Evolutionary conservation across 2,329 filamentous ascomycete genomes (phyloP).

Genomic region (Chrysoporthe cubensis): DNA sequence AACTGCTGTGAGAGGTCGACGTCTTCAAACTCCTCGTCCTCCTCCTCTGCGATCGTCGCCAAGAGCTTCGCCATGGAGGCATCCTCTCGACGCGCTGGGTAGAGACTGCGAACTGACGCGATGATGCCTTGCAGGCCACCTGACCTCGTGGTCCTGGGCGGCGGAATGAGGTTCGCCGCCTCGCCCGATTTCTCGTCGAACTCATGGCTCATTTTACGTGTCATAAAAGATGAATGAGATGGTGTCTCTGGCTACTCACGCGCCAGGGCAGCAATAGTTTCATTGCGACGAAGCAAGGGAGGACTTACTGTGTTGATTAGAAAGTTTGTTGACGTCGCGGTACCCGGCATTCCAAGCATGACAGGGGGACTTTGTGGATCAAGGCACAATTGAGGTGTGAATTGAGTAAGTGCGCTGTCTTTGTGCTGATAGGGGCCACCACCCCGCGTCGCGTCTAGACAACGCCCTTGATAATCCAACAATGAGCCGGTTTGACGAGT

Average conservation of each 20-base stretch:
- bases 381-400: constrained; percentile 10
- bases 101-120: background rate
- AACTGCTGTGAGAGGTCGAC: constrained; percentile 4
- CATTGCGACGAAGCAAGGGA: constrained; percentile 9
- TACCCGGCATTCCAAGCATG: constrained; percentile 11
- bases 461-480: background rate
- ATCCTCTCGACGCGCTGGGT: background rate
- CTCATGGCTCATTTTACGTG: constrained; percentile 13
- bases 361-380: background rate
- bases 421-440: constrained; percentile 1
- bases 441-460: constrained; percentile 2
- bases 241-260: background rate
- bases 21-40: constrained; percentile 8
- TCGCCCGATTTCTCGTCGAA: constrained; percentile 22
- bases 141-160: constrained; percentile 2
- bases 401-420: constrained; percentile 11
- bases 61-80: background rate
- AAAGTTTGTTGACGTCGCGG: background rate
- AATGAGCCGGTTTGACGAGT: background rate
- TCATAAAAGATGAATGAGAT: background rate
- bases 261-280: background rate
- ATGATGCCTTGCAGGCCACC: background rate
- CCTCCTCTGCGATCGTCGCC: background rate
- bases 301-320: background rate
- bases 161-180: constrained; percentile 20